Conservation (phyloP, 1,139 yeast genomes). For the Candida sp. region DNA sequence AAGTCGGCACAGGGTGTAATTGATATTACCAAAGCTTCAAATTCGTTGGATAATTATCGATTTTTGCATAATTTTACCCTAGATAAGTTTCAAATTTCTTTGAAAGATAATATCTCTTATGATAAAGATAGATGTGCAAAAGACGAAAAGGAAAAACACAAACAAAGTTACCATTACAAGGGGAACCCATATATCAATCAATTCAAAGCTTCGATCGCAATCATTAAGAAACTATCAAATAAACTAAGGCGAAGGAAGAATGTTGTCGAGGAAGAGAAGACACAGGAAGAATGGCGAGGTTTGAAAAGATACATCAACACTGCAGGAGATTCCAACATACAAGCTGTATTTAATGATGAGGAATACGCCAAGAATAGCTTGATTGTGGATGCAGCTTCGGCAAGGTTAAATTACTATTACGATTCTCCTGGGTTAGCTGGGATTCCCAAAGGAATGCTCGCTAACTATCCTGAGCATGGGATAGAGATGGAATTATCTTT, state of each 20-base stretch:
- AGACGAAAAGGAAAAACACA: neutral
- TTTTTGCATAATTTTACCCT: constrained; percentile 39
- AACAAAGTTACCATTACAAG: constrained; percentile 4
- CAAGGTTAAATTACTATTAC: constrained; percentile 56
- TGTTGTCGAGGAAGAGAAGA: constrained; percentile 5
- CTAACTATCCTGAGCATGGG: constrained; percentile 58
- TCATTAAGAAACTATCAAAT: constrained; percentile 8
- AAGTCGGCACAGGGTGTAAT: constrained; percentile 53
- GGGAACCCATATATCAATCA: constrained; percentile 11
- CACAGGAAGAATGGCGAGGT: constrained; percentile 35
- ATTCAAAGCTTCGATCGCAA: constrained; percentile 18
- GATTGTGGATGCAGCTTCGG: constrained; percentile 59
- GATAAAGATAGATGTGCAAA: constrained; percentile 14
- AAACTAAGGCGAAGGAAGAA: constrained; percentile 5
- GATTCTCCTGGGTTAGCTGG: constrained; percentile 72
- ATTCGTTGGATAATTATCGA: constrained; percentile 54
- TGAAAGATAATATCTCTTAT: constrained; percentile 69
- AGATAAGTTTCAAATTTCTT: constrained; percentile 50
- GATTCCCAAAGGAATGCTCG: constrained; percentile 10
- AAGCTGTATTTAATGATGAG: constrained; percentile 30
- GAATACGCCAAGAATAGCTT: constrained; percentile 84
- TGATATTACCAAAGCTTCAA: constrained; percentile 53
- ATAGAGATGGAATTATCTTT: constrained; percentile 55
- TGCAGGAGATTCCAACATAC: constrained; percentile 28
- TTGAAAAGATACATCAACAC: constrained; percentile 39